Evolutionary conservation across 75 land plant genomes (phyloP), one percentile per base, ranked within the genome.

Genomic region (Selaginella moellendorffii): DNA sequence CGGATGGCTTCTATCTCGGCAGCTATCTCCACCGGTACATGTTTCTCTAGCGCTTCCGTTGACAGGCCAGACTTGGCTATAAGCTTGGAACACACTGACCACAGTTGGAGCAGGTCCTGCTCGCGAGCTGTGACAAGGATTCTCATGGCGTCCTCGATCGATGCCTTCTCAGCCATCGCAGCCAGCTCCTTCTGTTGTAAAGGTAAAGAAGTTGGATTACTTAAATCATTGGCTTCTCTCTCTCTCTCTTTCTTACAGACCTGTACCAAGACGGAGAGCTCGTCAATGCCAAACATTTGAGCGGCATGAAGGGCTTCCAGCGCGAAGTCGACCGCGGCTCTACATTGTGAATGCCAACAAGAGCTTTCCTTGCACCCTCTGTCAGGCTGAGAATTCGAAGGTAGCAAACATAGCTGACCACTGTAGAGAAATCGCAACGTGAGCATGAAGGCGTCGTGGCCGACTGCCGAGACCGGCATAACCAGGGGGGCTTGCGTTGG

Each of bases 61-160:
- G 88, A 82, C 29, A 90, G 80, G 27, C 97, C 97, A 0, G 97
- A 90, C 67, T 88, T 84, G 10, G 97, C 90, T 1, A 90, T 91
- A 0, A 84, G 79, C 66, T 80, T 82, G 5, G 97, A 90, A 53
- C 88, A 90, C 1, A 83, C 79, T 1, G 77, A 67, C 97, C 97
- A 90, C 2, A 90, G 80, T 28, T 78, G 85, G 31, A 76, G 85
- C 70, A 78, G 71, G 26, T 84, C 92, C 64, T 90, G 87, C 67
- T 84, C 84, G 71, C 88, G 67, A 18, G 97, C 85, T 2, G 85
- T 79, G 29, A 90, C 63, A 20, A 90, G 66, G 1, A 90, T 84
- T 30, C 81, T 82, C 97, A 86, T 90, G 52, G 83, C 87, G 31
- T 90, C 91, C 27, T 90, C 85, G 27, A 86, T 82, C 18, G 91